Percentiles rank a stretch among this genome's conserved stretches.
Conservation (phyloP, 1,284 basidiomycete genomes). For the Ustilago nuda region DNA sequence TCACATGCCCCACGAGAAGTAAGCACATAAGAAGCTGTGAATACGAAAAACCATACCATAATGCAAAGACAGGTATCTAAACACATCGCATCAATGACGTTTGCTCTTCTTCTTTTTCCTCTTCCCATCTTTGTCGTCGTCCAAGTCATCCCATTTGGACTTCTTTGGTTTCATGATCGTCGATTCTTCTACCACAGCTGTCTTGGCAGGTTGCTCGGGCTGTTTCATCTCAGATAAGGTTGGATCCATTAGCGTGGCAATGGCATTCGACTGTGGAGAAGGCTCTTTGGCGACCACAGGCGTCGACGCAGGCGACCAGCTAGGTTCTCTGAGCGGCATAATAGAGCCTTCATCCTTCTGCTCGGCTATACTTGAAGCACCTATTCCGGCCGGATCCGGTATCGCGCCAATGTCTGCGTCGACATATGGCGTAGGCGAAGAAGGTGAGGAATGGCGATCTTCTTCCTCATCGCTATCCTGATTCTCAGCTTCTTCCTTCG, state of each 20-base stretch:
- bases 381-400: too few relatives aligned
- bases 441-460: not conserved
- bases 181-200: not conserved
- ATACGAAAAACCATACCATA: too few relatives aligned
- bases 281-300: too few relatives aligned
- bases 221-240: not conserved
- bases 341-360: too few relatives aligned
- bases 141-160: slow-evolving; percentile 35
- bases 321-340: too few relatives aligned
- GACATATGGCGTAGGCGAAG: not conserved
- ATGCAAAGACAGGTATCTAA: not conserved
- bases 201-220: not conserved
- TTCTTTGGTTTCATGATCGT: slow-evolving; percentile 12
- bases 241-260: too few relatives aligned
- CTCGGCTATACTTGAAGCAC: too few relatives aligned
- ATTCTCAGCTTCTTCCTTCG: slow-evolving; percentile 55
- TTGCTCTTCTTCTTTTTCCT: slow-evolving; percentile 34
- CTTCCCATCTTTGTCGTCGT: slow-evolving; percentile 19
- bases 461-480: slow-evolving; percentile 30
- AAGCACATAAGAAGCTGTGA: too few relatives aligned
- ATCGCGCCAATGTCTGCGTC: too few relatives aligned
- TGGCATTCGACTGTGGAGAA: too few relatives aligned
- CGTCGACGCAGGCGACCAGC: too few relatives aligned
- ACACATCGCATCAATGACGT: slow-evolving; percentile 1
- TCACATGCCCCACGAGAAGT: too few relatives aligned